phyloP scores from a whole-genome alignment of 371 early-diverging fungal genomes.

The Mucor racemosus region DNA sequence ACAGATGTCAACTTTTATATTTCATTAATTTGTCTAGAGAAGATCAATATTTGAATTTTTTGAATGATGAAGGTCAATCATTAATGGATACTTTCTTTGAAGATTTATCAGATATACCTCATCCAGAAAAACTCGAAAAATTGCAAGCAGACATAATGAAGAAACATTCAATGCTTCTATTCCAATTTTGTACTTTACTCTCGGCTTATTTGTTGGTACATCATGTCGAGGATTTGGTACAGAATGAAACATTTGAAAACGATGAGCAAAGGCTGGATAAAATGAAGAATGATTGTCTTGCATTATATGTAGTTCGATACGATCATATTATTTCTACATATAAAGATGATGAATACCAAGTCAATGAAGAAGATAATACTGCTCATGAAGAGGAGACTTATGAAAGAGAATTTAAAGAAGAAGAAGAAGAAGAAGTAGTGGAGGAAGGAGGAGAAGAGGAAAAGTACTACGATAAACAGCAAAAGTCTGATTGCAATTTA shows the following conservation, averaged over 20 bases:
- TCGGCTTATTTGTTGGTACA: conserved; percentile 4
- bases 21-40: conserved; percentile 7
- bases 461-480: not conserved
- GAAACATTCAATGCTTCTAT: not conserved
- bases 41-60: conserved; percentile 5
- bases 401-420: not conserved
- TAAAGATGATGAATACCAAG: not conserved
- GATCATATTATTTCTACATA: not conserved
- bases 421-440: not conserved
- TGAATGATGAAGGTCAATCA: not conserved
- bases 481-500: not conserved
- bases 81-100: not conserved
- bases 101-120: not conserved
- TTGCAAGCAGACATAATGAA: not conserved
- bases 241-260: not conserved
- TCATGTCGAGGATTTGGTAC: not conserved
- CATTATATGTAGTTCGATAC: not conserved
- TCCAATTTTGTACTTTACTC: not conserved
- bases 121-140: not conserved
- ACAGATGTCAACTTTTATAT: not conserved
- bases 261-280: not conserved
- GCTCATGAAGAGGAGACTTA: not conserved
- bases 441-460: not conserved
- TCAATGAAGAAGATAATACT: not conserved
- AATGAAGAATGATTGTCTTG: not conserved